Base-by-base conservation (phyloP, 2,329 filamentous ascomycete species). In the Colletotrichum tabaci region DNA sequence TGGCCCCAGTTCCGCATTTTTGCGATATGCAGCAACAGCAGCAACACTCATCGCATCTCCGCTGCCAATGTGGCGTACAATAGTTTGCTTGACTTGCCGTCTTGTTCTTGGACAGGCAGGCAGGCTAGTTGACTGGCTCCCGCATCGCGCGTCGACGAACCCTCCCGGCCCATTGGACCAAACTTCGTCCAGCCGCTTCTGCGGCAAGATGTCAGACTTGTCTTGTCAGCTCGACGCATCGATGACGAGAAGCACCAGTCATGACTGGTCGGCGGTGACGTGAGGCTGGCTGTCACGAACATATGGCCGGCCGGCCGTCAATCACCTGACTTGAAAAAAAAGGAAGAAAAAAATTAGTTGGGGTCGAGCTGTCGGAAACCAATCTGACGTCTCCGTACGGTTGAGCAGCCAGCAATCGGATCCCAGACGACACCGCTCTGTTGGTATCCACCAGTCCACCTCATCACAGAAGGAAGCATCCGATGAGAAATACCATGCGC, bases 391-490 rank as follows among this genome's bases (percentile, higher is more conserved):
- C 18, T 46, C 12, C 42, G n/a, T 21, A 30, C 44, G 13, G 15
- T 8, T 23, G 49, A 40, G 49, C 53, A 40, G 46, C 15, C 58
- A 50, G 40, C 38, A 4, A 23, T 23, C 7, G 13, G 16, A 21
- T 40, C 52, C 23, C 26, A 64, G 60, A 38, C 44, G 23, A 68
- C 50, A n/a, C 52, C 52, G 38, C 42, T 44, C n/a, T 40, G 18
- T 23, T 18, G 50, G 12, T n/a, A 23, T 38, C 49, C 18, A 15
- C 12, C 61, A 49, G 21, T 38, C 42, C 13, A 30, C n/a, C 13
- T 65, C 42, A 46, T 66, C 21, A n/a, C 44, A 15, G 38, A 53
- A 66, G 61, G 38, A 53, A 66, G 61, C n/a, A 21, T 9, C 21
- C 18, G 46, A 65, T 26, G 50, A 16, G 46, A 35, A 0, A 35